Evolutionary conservation across 108 stramenopile species (phyloP), one percentile per base, ranked within the genome.

Genomic region (Skeletonema costatum): DNA sequence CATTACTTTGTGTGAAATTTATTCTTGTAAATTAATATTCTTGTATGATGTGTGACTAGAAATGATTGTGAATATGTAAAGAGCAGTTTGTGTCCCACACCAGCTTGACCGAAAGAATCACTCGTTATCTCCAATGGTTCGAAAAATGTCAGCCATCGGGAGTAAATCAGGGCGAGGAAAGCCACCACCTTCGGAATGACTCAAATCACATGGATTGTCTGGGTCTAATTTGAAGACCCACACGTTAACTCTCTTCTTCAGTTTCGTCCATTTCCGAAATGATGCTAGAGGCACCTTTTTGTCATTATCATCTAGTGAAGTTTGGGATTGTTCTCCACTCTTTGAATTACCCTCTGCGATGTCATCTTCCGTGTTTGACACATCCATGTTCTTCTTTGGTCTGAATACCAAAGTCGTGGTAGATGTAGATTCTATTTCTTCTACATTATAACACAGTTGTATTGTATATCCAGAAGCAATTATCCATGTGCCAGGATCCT

Each of bases 141-240:
- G 70, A 82, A 87, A 87, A 48, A 87, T 74, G 32, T 80, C 78
- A 25, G 86, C 65, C 36, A 87, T 63, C 1, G 86, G 86, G 12
- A 87, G 39, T 68, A 87, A 32, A 12, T 87, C 86, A 5, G 86
- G 86, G 32, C 86, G 71, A 19, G 83, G 86, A 48, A 87, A 87
- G 13, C 83, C 86, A 30, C 80, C 86, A 42, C 71, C 84, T 39
- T 80, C 85, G 4, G 80, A 72, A 46, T 64, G 60, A 42, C 75
- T 73, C 71, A 79, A 71, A 46, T 84, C 84, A 11, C 76, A 78
- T 11, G 83, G 76, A 69, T 84, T 46, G 14, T 82, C 38, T 11
- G 71, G 66, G 56, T 87, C 81, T 21, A 84, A 82, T 41, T 68
- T 68, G 80, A 80, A 87, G 32, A 82, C 83, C 80, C 80, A 87